Conservation (phyloP, 2,329 filamentous ascomycete genomes). For the Zopfia rhizophila region DNA sequence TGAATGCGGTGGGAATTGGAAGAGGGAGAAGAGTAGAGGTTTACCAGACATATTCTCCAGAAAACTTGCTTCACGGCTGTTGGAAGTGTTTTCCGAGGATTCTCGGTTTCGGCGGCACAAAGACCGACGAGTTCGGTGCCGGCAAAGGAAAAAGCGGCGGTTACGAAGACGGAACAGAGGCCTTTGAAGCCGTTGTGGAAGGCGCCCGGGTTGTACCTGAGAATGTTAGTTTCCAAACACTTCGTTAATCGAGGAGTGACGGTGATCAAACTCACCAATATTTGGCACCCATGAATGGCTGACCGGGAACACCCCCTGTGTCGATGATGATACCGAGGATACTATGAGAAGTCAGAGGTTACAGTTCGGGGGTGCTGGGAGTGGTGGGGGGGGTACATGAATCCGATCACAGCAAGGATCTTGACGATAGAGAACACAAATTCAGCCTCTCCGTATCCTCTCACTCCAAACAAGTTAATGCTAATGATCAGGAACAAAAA, state of each 20-base stretch:
- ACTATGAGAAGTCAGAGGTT: slow-evolving; percentile 53
- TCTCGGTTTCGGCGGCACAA: slow-evolving; percentile 79
- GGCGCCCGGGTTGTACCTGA: slow-evolving; percentile 72
- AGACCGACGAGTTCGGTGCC: slow-evolving; percentile 80
- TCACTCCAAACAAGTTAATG: slow-evolving; percentile 89
- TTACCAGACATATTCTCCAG: slow-evolving; percentile 80
- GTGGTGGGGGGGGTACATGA: slow-evolving; percentile 68
- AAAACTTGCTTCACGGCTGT: slow-evolving; percentile 92
- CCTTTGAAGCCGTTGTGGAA: slow-evolving; percentile 83
- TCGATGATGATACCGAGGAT: slow-evolving; percentile 85
- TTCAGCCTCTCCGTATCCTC: slow-evolving; percentile 86
- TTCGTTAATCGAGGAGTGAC: background rate
- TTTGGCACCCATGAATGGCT: slow-evolving; percentile 80
- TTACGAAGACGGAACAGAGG: slow-evolving; percentile 77
- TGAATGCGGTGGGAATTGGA: background rate
- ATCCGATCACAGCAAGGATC: slow-evolving; percentile 82
- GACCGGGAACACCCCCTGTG: slow-evolving; percentile 69
- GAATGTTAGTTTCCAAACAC: background rate
- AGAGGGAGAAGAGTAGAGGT: slow-evolving; percentile 13
- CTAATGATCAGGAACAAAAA: slow-evolving; percentile 78
- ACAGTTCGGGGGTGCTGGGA: background rate
- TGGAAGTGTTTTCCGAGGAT: slow-evolving; percentile 81
- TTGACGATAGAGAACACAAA: slow-evolving; percentile 87
- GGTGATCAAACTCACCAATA: slow-evolving; percentile 66
- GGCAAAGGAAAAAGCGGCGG: slow-evolving; percentile 76